These are phyloP conservation scores for Saturnispora zaruensis DNA, from an alignment of 805 yeast genomes.

Conservation along the genomic window DNA sequence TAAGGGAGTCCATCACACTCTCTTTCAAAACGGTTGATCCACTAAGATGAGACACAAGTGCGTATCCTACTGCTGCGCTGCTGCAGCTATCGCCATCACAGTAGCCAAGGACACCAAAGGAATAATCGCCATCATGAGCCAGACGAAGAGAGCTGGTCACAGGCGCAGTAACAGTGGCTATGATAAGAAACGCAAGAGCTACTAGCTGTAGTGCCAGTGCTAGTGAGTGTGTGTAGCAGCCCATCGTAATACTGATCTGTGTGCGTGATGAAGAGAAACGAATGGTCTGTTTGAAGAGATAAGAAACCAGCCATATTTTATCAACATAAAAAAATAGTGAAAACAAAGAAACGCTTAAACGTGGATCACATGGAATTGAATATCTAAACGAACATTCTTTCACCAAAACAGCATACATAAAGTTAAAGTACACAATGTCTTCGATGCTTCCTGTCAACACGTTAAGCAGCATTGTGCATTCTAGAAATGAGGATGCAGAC, in stretches of 20 bases:
- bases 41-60: conserved; percentile 18
- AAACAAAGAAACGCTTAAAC: neutral
- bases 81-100: conserved; percentile 32
- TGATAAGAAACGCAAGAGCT: conserved; percentile 53
- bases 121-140: conserved; percentile 36
- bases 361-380: neutral
- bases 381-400: neutral
- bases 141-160: conserved; percentile 40
- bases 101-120: conserved; percentile 63
- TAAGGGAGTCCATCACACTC: conserved; percentile 41
- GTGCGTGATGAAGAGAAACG: neutral
- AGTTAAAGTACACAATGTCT: neutral
- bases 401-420: neutral
- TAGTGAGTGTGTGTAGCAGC: conserved; percentile 20
- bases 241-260: conserved; percentile 10
- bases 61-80: conserved; percentile 34
- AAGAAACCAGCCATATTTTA: neutral
- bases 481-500: conserved; percentile 8
- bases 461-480: neutral
- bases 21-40: conserved; percentile 40
- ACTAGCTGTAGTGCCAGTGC: conserved; percentile 39
- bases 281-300: neutral
- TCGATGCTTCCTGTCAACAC: conserved; percentile 1
- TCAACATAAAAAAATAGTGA: neutral
- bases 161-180: conserved; percentile 58